phyloP scores from a whole-genome alignment of 1,284 basidiomycete species.

The Inonotus hispidus region DNA sequence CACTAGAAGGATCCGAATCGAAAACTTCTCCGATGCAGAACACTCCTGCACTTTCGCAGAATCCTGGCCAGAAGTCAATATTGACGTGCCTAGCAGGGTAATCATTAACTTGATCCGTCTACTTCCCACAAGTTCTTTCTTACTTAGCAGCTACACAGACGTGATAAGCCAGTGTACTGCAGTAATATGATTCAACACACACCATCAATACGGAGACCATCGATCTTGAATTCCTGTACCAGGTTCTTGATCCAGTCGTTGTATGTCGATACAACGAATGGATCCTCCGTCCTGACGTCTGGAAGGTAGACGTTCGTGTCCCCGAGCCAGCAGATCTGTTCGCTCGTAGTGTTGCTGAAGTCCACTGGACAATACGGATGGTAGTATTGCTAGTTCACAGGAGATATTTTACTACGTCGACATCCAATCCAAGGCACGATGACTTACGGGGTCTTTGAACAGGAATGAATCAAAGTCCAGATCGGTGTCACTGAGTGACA shows the following conservation, averaged over 20 bases:
- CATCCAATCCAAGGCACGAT: no score
- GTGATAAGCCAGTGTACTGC: background rate
- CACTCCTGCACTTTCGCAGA: constrained; percentile 66
- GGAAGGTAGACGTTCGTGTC: constrained; percentile 62
- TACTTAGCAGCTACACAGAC: constrained; percentile 52
- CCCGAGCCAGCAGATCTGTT: constrained; percentile 73
- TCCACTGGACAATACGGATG: constrained; percentile 63
- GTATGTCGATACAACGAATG: constrained; percentile 49
- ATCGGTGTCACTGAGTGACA: constrained; percentile 43
- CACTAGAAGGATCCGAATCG: constrained; percentile 43
- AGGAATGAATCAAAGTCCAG: constrained; percentile 55
- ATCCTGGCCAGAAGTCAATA: constrained; percentile 61
- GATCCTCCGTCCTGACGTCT: constrained; percentile 68
- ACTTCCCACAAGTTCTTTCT: constrained; percentile 19
- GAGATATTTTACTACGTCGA: no score
- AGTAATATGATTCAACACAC: constrained; percentile 15
- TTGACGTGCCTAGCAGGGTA: constrained; percentile 48
- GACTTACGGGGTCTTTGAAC: constrained; percentile 49
- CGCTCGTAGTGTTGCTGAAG: constrained; percentile 57
- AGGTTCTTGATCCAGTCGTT: constrained; percentile 57
- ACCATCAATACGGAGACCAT: constrained; percentile 74
- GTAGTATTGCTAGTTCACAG: constrained; percentile 43
- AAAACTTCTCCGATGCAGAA: constrained; percentile 85
- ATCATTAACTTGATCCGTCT: background rate
- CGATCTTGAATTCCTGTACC: constrained; percentile 59